phyloP scores from a whole-genome alignment of 805 yeast genomes.

The Candida ulmi region DNA sequence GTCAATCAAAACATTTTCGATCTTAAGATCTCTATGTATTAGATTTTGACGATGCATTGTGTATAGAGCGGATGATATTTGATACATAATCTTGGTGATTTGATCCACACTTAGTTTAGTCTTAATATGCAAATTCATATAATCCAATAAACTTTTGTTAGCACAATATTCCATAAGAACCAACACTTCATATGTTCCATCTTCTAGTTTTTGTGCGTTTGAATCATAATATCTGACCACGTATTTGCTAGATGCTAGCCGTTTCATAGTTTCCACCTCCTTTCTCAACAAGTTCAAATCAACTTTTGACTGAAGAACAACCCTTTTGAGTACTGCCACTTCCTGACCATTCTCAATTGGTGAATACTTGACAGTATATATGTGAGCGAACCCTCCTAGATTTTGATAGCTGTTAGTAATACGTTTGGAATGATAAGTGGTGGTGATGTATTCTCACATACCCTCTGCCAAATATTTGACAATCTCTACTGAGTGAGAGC shows the following conservation, averaged over 20 bases:
- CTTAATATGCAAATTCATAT: constrained; percentile 79
- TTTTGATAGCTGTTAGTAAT: constrained; percentile 5
- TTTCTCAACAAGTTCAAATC: constrained; percentile 61
- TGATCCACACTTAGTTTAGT: constrained; percentile 74
- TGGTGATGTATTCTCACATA: constrained; percentile 18
- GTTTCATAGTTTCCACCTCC: constrained; percentile 77
- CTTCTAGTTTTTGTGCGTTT: constrained; percentile 57
- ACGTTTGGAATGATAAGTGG: background rate
- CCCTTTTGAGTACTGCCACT: constrained; percentile 67
- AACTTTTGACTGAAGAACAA: constrained; percentile 62
- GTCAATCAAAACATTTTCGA: constrained; percentile 88
- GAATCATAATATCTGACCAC: constrained; percentile 72
- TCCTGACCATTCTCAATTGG: constrained; percentile 41
- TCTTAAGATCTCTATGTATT: constrained; percentile 93
- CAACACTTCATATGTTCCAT: constrained; percentile 72
- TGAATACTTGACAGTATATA: constrained; percentile 55
- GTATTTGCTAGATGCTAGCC: constrained; percentile 46
- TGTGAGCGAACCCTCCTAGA: constrained; percentile 73
- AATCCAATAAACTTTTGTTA: constrained; percentile 79
- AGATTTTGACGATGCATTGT: constrained; percentile 74
- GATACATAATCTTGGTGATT: constrained; percentile 77
- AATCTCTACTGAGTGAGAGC: constrained; percentile 51
- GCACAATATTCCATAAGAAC: constrained; percentile 92
- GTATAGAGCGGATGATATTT: constrained; percentile 71
- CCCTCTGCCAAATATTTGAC: constrained; percentile 61